Base-by-base conservation (phyloP, 371 early-diverging fungal genomes). In the Mucor sp. region DNA sequence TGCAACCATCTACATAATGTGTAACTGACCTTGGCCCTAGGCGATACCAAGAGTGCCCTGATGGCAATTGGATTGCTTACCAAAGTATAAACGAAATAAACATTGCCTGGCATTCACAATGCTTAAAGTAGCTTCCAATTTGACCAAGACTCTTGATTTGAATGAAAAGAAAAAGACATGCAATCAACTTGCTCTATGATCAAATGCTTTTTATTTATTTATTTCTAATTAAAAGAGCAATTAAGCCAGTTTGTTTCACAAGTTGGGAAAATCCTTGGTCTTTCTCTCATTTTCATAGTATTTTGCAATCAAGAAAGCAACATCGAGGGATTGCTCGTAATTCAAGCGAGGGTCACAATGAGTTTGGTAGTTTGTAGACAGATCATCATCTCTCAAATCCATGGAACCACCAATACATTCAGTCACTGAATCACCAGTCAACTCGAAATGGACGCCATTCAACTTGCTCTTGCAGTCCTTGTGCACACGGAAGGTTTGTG, bases 351-450 rank as follows among this genome's bases (percentile, higher is more conserved):
- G 91, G 64, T 98, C 98, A 78, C 98, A 98, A 81, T 93, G 93
- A 11, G 97, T 96, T 81, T 94, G 94, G 76, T 98, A 97, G 73
- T 97, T 97, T 32, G 79, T 87, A 56, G 89, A 75, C 21, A 98
- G 79, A 65, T 97, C 96, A 17, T 78, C 75, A 56, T 92, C 93
- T 44, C 76, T 79, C 56, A 97, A 78, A 67, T 97, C 91, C 95
- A 94, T 95, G 8, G 97, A 96, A 8, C 99, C 99, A 62, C 99
- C 99, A 57, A 95, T 87, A 74, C 97, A 95, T 82, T 98, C 99
- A 68, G 95, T 94, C 9, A 95, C 95, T 41, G 87, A 80, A 64
- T 97, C 97, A 48, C 99, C 99, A 0, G 98, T 98, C 60, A 97
- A 74, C 80, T 98, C 99, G 66, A 95, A 93, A 70, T 97, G 99